Base-by-base conservation (phyloP, 805 yeast species). In the Sugiyamaella chiloensis region DNA sequence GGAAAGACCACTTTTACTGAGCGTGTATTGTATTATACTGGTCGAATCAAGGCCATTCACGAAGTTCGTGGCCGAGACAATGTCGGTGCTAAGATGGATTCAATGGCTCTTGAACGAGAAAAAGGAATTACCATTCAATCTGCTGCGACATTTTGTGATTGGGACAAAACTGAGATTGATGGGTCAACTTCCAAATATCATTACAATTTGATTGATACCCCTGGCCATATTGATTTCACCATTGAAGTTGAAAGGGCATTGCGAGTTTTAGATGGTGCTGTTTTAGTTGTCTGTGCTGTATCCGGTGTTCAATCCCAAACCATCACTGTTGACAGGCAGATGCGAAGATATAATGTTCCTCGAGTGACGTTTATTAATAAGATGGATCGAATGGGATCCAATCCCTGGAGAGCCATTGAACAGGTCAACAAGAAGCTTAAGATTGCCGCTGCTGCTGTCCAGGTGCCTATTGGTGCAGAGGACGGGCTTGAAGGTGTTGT, bases 81-180 rank as follows among this genome's bases (percentile, higher is more conserved):
- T 57, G 98, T 93, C 50, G 99, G 99, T 52, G 99, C 99, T 48
- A 93, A 90, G 72, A 93, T 93, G 99, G 99, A 93, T 69, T 91
- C 90, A 52, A 93, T 93, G 99, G 99, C 93, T 60, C 76, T 93
- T 57, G 99, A 93, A 71, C 82, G 99, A 66, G 99, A 93, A 69
- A 93, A 93, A 66, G 99, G 99, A 69, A 93, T 93, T 63, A 93
- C 99, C 44, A 93, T 93, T 65, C 99, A 93, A 71, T 88, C 96
- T 52, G 99, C 99, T 54, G 99, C 99, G 29, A 93, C 99, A 1
- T 93, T 87, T 72, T 91, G 98, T 74, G 83, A 95, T 42, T 93
- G 99, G 99, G 83, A 83, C 50, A 87, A 86, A 63, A 53, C 49
- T 26, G 55, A 53, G 11, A 59, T 57, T 32, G 51, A 55, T 27